Percentiles rank a stretch among this genome's conserved stretches.
phyloP scores from a whole-genome alignment of 352 stramenopile species.

The Pythium insidiosum region DNA sequence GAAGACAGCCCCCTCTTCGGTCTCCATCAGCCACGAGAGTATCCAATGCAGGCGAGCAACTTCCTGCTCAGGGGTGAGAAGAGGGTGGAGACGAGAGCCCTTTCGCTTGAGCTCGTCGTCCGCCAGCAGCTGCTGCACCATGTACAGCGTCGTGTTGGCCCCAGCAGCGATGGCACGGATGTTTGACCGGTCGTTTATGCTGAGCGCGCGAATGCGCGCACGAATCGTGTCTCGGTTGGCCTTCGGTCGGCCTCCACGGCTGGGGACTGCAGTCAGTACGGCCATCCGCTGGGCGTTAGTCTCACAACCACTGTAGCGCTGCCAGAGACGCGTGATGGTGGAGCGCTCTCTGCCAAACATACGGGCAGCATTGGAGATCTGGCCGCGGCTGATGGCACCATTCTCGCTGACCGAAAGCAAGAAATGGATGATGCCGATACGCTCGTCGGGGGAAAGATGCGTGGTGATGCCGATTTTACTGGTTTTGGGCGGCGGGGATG shows the following conservation, averaged over 20 bases:
- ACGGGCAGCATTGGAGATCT: neutral
- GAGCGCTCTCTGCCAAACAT: too few relatives aligned
- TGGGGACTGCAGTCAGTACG: neutral
- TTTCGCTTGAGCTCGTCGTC: neutral
- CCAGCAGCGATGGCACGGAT: neutral
- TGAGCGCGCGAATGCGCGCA: neutral
- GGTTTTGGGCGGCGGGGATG: too few relatives aligned
- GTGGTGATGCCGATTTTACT: too few relatives aligned
- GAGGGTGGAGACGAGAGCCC: neutral
- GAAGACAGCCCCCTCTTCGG: conserved; percentile 4
- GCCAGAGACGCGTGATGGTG: neutral
- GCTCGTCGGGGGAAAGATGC: neutral
- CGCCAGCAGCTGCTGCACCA: neutral
- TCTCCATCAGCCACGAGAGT: conserved; percentile 2
- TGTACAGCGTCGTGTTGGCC: conserved; percentile 1
- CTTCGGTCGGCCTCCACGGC: neutral
- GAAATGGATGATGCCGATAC: neutral
- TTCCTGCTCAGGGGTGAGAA: conserved; percentile 5
- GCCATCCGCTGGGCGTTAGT: neutral
- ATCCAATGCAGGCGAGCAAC: conserved; percentile 3
- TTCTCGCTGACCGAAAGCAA: neutral
- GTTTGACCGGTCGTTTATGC: neutral
- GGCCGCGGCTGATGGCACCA: neutral
- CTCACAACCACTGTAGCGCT: neutral
- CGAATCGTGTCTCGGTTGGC: neutral